phyloP scores from a whole-genome alignment of 768 basidiomycete genomes.

The Psilocybe sp. region DNA sequence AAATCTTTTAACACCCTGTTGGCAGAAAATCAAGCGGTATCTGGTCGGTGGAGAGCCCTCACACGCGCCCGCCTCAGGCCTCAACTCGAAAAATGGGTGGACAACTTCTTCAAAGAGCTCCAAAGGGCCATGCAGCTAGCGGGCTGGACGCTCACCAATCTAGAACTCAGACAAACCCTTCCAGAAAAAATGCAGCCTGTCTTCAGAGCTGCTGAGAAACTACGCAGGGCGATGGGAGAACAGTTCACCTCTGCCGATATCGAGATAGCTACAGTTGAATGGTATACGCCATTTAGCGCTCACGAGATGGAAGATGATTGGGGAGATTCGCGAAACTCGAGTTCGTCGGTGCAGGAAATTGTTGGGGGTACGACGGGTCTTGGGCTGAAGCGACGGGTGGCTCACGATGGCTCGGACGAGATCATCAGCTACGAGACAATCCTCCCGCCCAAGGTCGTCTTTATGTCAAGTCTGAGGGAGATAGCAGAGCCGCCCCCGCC shows the following conservation, averaged over 20 bases:
- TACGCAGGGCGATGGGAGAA: conserved; percentile 24
- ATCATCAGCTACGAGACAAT: conserved; percentile 5
- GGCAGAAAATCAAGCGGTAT: conserved; percentile 21
- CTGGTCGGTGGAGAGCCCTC: conserved; percentile 21
- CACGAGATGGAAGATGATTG: conserved; percentile 23
- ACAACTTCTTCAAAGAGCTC: conserved; percentile 7
- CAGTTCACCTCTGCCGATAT: conserved; percentile 25
- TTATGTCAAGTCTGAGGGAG: conserved; percentile 17
- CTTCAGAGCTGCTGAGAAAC: conserved; percentile 22
- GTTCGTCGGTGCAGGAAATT: neutral
- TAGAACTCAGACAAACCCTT: neutral
- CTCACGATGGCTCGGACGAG: neutral
- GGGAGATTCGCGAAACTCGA: conserved; percentile 14
- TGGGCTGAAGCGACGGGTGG: conserved; percentile 13
- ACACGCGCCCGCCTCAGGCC: conserved; percentile 14
- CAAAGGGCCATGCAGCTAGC: conserved; percentile 11
- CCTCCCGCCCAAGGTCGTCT: conserved; percentile 14
- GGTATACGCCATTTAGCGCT: conserved; percentile 10
- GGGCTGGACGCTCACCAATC: conserved; percentile 7
- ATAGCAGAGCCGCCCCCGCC: conserved; percentile 10
- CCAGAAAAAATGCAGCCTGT: conserved; percentile 19
- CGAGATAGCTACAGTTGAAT: conserved; percentile 7
- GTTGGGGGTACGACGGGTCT: conserved; percentile 18
- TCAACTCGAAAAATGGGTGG: conserved; percentile 17
- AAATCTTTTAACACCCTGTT: neutral